Base-by-base conservation (phyloP, 768 basidiomycete genomes). In the Suillus weaverae region DNA sequence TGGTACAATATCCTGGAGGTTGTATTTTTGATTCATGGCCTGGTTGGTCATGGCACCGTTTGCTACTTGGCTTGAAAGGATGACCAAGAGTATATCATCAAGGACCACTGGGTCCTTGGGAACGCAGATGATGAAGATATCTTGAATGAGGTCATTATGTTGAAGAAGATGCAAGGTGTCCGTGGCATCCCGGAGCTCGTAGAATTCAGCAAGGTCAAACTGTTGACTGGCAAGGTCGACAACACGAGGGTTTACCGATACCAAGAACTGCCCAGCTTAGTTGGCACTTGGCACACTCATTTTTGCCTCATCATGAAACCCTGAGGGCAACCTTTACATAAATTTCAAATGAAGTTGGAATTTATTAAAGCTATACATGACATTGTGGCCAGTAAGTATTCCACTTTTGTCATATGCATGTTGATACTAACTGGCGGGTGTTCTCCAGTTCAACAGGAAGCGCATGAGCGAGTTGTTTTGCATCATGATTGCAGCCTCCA, bases 41-140 rank as follows among this genome's bases (percentile, higher is more conserved):
- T 59, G 16, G 39, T 59, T 32, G 14, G 56, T 41, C 10, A 7
- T 18, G 20, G 35, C 22, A 59, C 56, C 18, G 2, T 43, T 26
- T 36, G 35, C 35, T 59, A 59, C 26, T 10, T 30, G 35, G 20
- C 41, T 8, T n/a, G 20, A 8, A 38, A 22, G 9, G 32, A 26
- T 5, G n/a, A 41, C 4, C 10, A 32, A 30, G 59, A 50, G 5
- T 59, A 63, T 0, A 38, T 33, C 5, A 41, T 68, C 22, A 68
- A 68, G 36, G 62, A 66, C 39, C 32, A 44, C 5, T 68, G 64
- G 64, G 63, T 63, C 8, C 32, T 33, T 7, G 48, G 48, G 13
- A 14, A 26, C 26, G 48, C 13, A 10, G 16, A 53, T 1, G 53
- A 63, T 20, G 41, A 53, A 2, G n/a, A 62, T 26, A 61, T 46